Evolutionary conservation across 1,139 yeast species (phyloP).

Genomic region (Protomyces pachydermus): DNA sequence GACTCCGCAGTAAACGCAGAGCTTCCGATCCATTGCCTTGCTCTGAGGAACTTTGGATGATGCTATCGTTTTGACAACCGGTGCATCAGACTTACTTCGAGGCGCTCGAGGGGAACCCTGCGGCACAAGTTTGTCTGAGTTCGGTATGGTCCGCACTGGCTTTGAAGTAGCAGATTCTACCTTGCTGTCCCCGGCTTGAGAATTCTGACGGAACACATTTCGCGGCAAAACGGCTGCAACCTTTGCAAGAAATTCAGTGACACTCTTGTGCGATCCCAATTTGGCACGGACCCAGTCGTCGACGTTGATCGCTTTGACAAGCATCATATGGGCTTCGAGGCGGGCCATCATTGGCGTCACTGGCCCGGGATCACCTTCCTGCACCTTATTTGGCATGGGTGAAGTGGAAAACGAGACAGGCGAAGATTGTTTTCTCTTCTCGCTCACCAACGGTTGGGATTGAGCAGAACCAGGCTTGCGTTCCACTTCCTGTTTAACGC

Average conservation of each 20-base stretch:
- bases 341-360: not conserved
- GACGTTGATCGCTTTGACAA: not conserved
- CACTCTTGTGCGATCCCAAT: not conserved
- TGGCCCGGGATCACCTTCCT: not conserved
- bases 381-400: not conserved
- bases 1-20: not conserved
- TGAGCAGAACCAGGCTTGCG: not conserved
- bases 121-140: not conserved
- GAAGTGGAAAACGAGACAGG: not conserved
- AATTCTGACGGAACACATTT: not conserved
- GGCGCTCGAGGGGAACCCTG: too few species aligned
- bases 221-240: not conserved
- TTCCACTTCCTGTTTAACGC: not conserved
- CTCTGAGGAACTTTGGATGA: not conserved
- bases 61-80: not conserved
- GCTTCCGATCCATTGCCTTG: not conserved
- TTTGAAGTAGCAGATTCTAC: not conserved
- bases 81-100: not conserved
- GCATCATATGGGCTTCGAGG: not conserved
- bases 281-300: not conserved
- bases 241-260: not conserved
- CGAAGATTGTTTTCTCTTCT: not conserved
- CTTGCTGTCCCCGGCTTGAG: not conserved
- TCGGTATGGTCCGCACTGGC: not conserved
- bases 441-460: not conserved